Evolutionary conservation across 495 filamentous ascomycete species (phyloP).

Genomic region (Aspergillus mulundensis): DNA sequence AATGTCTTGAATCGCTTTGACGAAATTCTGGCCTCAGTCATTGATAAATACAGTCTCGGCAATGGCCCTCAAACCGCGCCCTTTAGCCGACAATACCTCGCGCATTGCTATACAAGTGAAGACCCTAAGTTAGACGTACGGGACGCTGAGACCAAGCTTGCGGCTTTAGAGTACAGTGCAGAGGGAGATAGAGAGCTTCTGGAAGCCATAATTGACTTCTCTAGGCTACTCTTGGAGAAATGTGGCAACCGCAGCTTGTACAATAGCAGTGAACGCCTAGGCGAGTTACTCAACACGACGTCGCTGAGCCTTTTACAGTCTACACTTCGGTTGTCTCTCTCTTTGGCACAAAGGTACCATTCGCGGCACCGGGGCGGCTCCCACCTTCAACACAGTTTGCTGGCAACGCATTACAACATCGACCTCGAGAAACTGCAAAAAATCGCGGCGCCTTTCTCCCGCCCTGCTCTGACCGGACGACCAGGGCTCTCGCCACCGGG

Average conservation of each 20-base stretch:
- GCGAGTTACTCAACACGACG: slow-evolving; percentile 82
- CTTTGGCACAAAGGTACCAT: slow-evolving; percentile 88
- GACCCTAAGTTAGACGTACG: slow-evolving; percentile 35
- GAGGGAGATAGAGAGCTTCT: slow-evolving; percentile 79
- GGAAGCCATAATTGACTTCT: slow-evolving; percentile 77
- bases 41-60: slow-evolving; percentile 73
- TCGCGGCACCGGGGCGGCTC: slow-evolving; percentile 68
- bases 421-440: slow-evolving; percentile 83
- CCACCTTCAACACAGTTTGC: slow-evolving; percentile 64
- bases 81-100: slow-evolving; percentile 62
- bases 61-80: slow-evolving; percentile 74
- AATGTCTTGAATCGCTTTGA: slow-evolving; percentile 92
- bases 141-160: slow-evolving; percentile 51
- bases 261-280: slow-evolving; percentile 81
- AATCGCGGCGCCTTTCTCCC: slow-evolving; percentile 77
- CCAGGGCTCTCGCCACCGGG: slow-evolving; percentile 43
- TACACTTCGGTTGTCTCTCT: slow-evolving; percentile 71
- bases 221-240: slow-evolving; percentile 79
- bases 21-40: slow-evolving; percentile 74
- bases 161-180: slow-evolving; percentile 54
- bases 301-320: slow-evolving; percentile 69
- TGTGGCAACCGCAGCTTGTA: slow-evolving; percentile 98
- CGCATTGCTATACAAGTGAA: slow-evolving; percentile 47
- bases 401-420: slow-evolving; percentile 90
- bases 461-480: slow-evolving; percentile 46